Conservation (phyloP, 257 asterid genomes). For the Gentiana dahurica region DNA sequence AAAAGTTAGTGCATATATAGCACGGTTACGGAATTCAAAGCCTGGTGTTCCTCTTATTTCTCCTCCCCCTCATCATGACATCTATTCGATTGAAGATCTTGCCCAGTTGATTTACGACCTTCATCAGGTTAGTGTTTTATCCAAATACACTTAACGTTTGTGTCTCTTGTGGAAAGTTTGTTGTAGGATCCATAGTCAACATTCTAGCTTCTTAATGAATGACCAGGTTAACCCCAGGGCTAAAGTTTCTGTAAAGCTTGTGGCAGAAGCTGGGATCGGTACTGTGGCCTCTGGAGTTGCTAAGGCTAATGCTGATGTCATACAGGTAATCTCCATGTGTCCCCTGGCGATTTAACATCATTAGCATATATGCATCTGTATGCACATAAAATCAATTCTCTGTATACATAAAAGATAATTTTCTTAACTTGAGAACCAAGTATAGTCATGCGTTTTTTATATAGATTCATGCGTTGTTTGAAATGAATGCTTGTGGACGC, state of each 20-base stretch:
- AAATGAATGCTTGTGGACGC: no score
- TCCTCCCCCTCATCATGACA: constrained; percentile 99
- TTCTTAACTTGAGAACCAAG: no score
- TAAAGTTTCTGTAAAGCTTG: constrained; percentile 95
- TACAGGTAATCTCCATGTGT: constrained; percentile 46
- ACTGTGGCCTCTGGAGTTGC: constrained; percentile 99
- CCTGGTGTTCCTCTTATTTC: constrained; percentile 99
- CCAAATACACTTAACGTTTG: not conserved
- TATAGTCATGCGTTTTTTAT: no score
- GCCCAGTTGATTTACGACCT: constrained; percentile 97
- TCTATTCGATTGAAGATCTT: constrained; percentile 98
- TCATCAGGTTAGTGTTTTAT: constrained; percentile 61
- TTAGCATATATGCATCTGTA: no score
- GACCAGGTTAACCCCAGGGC: constrained; percentile 92
- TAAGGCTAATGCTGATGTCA: constrained; percentile 97
- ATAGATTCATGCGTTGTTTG: no score
- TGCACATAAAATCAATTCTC: no score
- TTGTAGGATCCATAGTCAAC: not conserved
- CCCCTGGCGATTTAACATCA: no score
- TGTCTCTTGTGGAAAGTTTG: not conserved
- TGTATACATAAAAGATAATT: no score
- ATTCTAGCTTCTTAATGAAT: constrained; percentile 8
- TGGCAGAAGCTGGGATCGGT: constrained; percentile 99
- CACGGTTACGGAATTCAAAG: constrained; percentile 88
- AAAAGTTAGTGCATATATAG: constrained; percentile 98